Conservation (phyloP, 768 basidiomycete species). For the Neoboletus magnificus region DNA sequence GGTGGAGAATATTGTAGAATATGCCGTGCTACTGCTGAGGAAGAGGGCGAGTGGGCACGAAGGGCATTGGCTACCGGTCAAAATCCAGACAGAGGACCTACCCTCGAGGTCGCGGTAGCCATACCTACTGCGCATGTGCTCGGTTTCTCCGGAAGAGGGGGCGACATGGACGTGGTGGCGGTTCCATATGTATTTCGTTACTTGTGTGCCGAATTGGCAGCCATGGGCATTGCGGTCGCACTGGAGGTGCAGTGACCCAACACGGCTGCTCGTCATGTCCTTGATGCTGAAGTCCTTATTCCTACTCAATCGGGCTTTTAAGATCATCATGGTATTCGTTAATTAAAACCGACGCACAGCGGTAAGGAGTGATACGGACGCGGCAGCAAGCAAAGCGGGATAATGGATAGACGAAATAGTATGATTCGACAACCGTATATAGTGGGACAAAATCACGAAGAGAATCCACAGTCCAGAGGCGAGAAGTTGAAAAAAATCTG, state of each 20-base stretch:
- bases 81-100: constrained; percentile 37
- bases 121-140: constrained; percentile 69
- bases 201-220: constrained; percentile 93
- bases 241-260: constrained; percentile 60
- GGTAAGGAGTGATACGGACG: constrained; percentile 12
- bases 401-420: constrained; percentile 15
- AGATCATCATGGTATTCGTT: constrained; percentile 2
- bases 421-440: constrained; percentile 11
- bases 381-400: constrained; percentile 7
- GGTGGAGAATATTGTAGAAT: constrained; percentile 93
- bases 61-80: constrained; percentile 57
- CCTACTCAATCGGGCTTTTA: background rate
- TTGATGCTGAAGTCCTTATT: background rate
- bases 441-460: constrained; percentile 1
- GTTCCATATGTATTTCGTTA: constrained; percentile 94
- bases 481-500: background rate
- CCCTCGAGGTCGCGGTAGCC: constrained; percentile 57
- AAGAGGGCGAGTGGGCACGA: constrained; percentile 59
- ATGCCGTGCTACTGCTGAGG: constrained; percentile 73
- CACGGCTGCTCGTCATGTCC: background rate
- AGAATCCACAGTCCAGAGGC: constrained; percentile 7
- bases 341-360: constrained; percentile 14
- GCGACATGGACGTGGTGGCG: constrained; percentile 91
- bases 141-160: constrained; percentile 55
- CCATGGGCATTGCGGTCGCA: constrained; percentile 94